Percentiles rank a stretch among this genome's conserved stretches.
phyloP scores from a whole-genome alignment of 2,329 filamentous ascomycete genomes.

The Incumbomyces delicatus region DNA sequence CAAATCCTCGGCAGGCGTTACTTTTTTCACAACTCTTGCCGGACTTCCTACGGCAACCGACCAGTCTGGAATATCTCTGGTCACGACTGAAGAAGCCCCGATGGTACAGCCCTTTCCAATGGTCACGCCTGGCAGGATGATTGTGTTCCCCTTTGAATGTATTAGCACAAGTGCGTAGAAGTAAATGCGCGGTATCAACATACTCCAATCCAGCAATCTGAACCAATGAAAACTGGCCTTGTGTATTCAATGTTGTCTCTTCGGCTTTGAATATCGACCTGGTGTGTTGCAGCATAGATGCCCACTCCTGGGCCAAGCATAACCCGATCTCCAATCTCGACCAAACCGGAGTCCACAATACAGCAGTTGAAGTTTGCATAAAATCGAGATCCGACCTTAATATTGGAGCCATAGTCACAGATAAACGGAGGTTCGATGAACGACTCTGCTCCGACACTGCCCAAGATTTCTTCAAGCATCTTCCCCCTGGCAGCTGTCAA shows the following conservation, averaged over 20 bases:
- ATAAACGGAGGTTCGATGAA: constrained; percentile 39
- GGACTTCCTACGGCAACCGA: constrained; percentile 31
- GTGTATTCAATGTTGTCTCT: constrained; percentile 42
- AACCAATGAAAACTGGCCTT: constrained; percentile 38
- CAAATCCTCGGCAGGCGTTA: constrained; percentile 8
- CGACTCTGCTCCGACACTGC: constrained; percentile 32
- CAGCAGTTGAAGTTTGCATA: constrained; percentile 37
- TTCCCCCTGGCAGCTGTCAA: constrained; percentile 33
- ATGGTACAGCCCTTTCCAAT: constrained; percentile 34
- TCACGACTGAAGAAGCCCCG: constrained; percentile 33
- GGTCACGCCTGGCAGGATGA: constrained; percentile 33
- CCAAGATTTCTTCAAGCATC: constrained; percentile 44
- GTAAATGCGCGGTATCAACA: no score
- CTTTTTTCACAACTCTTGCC: constrained; percentile 25
- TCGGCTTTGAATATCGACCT: constrained; percentile 40
- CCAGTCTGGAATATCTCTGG: constrained; percentile 28
- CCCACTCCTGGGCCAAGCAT: constrained; percentile 45
- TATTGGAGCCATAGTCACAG: constrained; percentile 56
- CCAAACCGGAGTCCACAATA: constrained; percentile 43
- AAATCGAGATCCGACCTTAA: constrained; percentile 51
- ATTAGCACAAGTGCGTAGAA: no score
- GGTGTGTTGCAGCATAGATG: constrained; percentile 45
- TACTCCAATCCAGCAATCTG: constrained; percentile 31
- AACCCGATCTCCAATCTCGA: constrained; percentile 43
- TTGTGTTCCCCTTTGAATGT: no score